Evolutionary conservation across 768 basidiomycete genomes (phyloP), one percentile per base, ranked within the genome.

Genomic region (Leccinellum luteum): DNA sequence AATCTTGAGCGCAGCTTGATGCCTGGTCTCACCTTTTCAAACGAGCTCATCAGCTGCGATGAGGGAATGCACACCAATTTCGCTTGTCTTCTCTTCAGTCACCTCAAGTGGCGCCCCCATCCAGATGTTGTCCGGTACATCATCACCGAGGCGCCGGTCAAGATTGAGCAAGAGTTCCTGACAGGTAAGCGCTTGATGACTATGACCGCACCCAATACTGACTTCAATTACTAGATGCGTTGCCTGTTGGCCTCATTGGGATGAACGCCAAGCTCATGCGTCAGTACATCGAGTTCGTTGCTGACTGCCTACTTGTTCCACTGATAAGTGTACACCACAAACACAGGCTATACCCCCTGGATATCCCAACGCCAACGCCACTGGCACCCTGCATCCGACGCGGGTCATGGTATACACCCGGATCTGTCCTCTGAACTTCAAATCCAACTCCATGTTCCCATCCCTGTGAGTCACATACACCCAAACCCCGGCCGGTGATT

Each of bases 1-100:
- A 97, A n/a, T n/a, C n/a, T n/a, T n/a, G n/a, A 97, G 75, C 85
- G 95, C 8, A 94, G 95, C 6, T 79, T 98, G 17, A 94, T 97
- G 94, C 93, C 94, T 28, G 95, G 95, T 21, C 78, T 98, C 27
- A 94, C 95, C 0, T 97, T 95, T 74, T 96, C 94, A 14, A 98
- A 98, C 69, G 95, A 97, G 72, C 85, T 97, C 65, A 98, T 98
- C 75, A 91, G 89, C 55, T 85, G 95, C 15, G 95, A 97, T 62
- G 95, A 97, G 27, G 47, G 27, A 48, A 48, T 48, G 47, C 47
- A 48, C 27, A 48, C 47, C 27, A 17, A 48, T 17, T 48, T 48
- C 10, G 47, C 47, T 5, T 28, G 27, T 17, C 21, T 48, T 6
- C 32, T 52, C 12, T 52, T 52, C n/a, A 52, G 51, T n/a, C 51